Base-by-base conservation (phyloP, 768 basidiomycete species). In the Russula ochroleuca region DNA sequence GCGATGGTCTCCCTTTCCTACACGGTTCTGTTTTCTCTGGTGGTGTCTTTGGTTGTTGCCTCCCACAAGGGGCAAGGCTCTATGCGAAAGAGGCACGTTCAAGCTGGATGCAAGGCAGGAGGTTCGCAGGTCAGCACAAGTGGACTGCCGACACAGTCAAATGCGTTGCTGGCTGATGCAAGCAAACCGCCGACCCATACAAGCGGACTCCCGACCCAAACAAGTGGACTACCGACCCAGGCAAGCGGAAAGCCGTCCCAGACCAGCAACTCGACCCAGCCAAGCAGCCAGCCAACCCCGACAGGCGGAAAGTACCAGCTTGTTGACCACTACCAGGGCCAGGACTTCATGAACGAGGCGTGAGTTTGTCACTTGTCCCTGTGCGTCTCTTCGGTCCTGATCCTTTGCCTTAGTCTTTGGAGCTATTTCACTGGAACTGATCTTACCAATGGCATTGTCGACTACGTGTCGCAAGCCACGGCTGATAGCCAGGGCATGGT, bases 41-140 rank as follows among this genome's bases (percentile, higher is more conserved):
- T 28, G 15, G 53, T 28, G 15, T 49, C 65, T 51, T 41, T 63
- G 7, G 43, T 51, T 59, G 56, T 55, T 23, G 57, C 45, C 14
- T 35, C 8, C 23, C n/a, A 40, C 25, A 5, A 14, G 37, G 51
- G 15, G 19, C 8, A 11, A 37, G 33, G 15, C 45, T 33, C 5
- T 56, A 37, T 2, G 19, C 50, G 43, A 43, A 3, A n/a, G 6
- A 25, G 33, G 23, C 61, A 62, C 21, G 10, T 21, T 6, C 38
- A 48, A 19, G 5, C 28, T 28, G 5, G 28, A 28, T 28, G 28
- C 28, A 28, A 28, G 2, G 28, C 28, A 28, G 5, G 28, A 2
- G 28, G 28, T 28, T 28, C 28, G 28, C 28, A 28, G 2, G 28
- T 28, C 28, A 28, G 28, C 5, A 5, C 28, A 28, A 28, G 28